Evolutionary conservation across 495 filamentous ascomycete genomes (phyloP).

Genomic region (Penicillium alfredii): DNA sequence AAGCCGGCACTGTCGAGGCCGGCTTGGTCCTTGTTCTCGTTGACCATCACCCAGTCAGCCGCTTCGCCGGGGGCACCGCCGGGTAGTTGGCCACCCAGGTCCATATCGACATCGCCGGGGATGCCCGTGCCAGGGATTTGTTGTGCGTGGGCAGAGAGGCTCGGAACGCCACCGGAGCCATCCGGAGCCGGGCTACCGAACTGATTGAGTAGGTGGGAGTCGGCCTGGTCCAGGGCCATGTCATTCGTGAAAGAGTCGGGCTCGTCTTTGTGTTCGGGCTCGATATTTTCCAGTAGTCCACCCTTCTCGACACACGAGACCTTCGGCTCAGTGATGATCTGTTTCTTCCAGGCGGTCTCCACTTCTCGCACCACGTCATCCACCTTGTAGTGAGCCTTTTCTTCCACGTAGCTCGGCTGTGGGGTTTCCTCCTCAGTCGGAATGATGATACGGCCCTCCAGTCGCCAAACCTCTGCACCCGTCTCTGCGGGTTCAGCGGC

Average conservation of each 20-base stretch:
- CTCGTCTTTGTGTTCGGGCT: slow-evolving; percentile 35
- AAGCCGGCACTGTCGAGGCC: slow-evolving; percentile 43
- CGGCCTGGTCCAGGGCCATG: slow-evolving; percentile 61
- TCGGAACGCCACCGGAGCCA: slow-evolving; percentile 28
- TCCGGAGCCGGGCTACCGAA: slow-evolving; percentile 50
- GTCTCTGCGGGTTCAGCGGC: slow-evolving; percentile 45
- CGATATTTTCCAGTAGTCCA: slow-evolving; percentile 58
- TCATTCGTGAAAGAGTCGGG: slow-evolving; percentile 44
- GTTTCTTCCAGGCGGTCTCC: slow-evolving; percentile 50
- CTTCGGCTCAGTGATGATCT: slow-evolving; percentile 52
- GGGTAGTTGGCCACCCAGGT: slow-evolving; percentile 30
- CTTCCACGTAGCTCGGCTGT: slow-evolving; percentile 30
- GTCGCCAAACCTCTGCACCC: slow-evolving; percentile 54
- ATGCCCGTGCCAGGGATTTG: slow-evolving; percentile 12
- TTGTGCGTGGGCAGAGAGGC: slow-evolving; percentile 21
- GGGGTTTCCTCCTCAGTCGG: slow-evolving; percentile 43
- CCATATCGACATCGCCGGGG: slow-evolving; percentile 37
- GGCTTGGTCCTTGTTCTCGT: slow-evolving; percentile 37
- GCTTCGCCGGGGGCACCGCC: slow-evolving; percentile 33
- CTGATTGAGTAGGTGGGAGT: slow-evolving; percentile 54
- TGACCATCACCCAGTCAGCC: slow-evolving; percentile 59
- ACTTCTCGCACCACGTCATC: slow-evolving; percentile 57
- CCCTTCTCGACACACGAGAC: slow-evolving; percentile 66
- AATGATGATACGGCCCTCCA: slow-evolving; percentile 53
- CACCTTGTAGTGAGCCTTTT: slow-evolving; percentile 46